These are phyloP conservation scores for Sugiyamaella xylanicola DNA, from an alignment of 1,139 yeast genomes.

Conservation along the genomic window DNA sequence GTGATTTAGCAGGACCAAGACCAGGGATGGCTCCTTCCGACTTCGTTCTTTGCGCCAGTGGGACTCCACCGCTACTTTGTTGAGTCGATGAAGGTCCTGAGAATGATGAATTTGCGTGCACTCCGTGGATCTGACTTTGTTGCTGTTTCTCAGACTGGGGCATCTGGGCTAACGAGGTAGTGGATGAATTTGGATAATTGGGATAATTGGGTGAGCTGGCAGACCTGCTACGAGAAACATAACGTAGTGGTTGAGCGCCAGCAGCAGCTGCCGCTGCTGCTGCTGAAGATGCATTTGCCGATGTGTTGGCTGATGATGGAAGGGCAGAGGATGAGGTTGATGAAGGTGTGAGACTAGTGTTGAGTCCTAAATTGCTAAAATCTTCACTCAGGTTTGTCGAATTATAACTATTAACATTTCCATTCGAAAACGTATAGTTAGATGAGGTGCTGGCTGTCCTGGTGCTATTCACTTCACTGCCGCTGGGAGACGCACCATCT, in stretches of 20 bases:
- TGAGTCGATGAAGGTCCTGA: background rate
- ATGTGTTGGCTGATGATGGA: conserved; percentile 11
- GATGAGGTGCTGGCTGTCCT: conserved; percentile 15
- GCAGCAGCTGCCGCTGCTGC: conserved; percentile 18
- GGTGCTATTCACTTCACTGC: conserved; percentile 17
- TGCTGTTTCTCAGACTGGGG: conserved; percentile 2
- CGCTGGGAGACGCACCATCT: conserved; percentile 12
- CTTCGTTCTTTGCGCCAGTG: conserved; percentile 10
- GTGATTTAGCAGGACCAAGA: conserved; percentile 10
- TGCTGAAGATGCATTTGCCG: conserved; percentile 13
- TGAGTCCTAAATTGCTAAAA: conserved; percentile 14
- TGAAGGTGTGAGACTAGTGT: background rate
- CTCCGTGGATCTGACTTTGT: conserved; percentile 16
- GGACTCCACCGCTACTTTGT: conserved; percentile 3
- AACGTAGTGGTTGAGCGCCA: conserved; percentile 15
- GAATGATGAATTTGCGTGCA: conserved; percentile 7
- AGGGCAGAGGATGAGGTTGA: background rate
- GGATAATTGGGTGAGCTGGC: conserved; percentile 22
- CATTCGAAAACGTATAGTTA: conserved; percentile 16
- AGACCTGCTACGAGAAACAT: conserved; percentile 29
- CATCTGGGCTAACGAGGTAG: conserved; percentile 22
- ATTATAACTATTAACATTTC: background rate
- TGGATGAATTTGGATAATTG: conserved; percentile 6
- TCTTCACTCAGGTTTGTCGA: conserved; percentile 13
- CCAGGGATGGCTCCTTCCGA: conserved; percentile 15